Percentiles rank a stretch among this genome's conserved stretches.
Conservation (phyloP, 2,329 filamentous ascomycete species). For the Diaporthe sp. region DNA sequence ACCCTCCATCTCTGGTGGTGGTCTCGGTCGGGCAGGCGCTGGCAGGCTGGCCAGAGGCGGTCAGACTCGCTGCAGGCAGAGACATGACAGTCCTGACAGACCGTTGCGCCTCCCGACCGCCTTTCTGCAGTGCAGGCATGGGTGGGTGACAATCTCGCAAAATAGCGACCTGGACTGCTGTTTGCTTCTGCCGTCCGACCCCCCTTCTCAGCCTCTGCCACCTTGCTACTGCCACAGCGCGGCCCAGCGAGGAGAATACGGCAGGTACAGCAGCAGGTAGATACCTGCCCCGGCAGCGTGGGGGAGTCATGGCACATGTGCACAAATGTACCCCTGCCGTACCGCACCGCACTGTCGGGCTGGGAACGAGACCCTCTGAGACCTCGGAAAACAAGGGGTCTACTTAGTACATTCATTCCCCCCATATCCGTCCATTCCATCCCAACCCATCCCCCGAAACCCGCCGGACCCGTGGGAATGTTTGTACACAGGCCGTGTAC, state of each 20-base stretch:
- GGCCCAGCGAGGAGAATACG: background rate
- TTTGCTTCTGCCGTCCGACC: conserved; percentile 34
- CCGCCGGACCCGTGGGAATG: conserved; percentile 36
- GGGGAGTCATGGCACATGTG: background rate
- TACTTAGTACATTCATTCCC: background rate
- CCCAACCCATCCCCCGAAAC: conserved; percentile 33
- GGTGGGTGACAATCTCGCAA: conserved; percentile 28
- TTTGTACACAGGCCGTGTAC: background rate
- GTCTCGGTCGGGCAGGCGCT: conserved; percentile 14
- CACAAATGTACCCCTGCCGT: background rate
- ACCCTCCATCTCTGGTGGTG: conserved; percentile 29
- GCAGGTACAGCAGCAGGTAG: background rate
- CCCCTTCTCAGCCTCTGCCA: conserved; percentile 29
- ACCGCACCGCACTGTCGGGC: background rate
- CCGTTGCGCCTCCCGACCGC: conserved; percentile 27
- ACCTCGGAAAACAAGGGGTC: conserved; percentile 15
- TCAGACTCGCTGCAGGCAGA: conserved; percentile 34
- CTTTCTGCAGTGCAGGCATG: conserved; percentile 32
- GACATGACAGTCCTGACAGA: conserved; percentile 15
- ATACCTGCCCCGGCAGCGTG: background rate
- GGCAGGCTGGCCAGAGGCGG: conserved; percentile 22
- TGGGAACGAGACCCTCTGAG: background rate
- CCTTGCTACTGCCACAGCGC: too few relatives aligned
- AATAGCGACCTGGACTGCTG: conserved; percentile 22
- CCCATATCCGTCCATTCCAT: background rate